A percentile compares a stretch with the other conserved stretches of the same genome.
Conservation (phyloP, 2,329 filamentous ascomycete species). For the Aspergillus brunneoviolaceus region DNA sequence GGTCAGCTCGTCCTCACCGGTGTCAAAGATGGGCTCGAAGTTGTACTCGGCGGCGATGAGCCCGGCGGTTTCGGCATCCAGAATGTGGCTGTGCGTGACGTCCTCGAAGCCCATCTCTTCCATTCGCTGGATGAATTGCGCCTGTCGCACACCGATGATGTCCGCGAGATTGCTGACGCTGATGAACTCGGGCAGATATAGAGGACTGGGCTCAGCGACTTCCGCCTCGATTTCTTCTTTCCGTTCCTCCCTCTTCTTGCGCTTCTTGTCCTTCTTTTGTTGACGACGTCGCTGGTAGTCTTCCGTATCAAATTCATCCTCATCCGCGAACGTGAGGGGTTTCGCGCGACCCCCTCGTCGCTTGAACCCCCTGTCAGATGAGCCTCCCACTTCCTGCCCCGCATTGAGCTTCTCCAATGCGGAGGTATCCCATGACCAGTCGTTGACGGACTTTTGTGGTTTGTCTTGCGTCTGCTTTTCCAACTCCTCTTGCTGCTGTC, state of each 20-base stretch:
- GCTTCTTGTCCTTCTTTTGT: conserved; percentile 34
- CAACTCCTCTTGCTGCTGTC: background rate
- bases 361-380: conserved; percentile 21
- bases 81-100: conserved; percentile 75
- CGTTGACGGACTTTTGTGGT: conserved; percentile 15
- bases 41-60: conserved; percentile 91
- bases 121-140: conserved; percentile 72
- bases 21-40: conserved; percentile 77
- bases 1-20: conserved; percentile 67
- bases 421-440: conserved; percentile 34
- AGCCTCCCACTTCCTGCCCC: conserved; percentile 4
- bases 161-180: conserved; percentile 79
- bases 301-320: conserved; percentile 41
- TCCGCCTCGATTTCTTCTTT: conserved; percentile 33
- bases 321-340: conserved; percentile 23
- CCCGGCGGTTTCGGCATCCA: conserved; percentile 86
- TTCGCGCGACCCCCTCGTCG: conserved; percentile 26
- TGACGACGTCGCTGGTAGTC: conserved; percentile 34
- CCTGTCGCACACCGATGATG: conserved; percentile 68
- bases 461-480: conserved; percentile 6
- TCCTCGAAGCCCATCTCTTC: conserved; percentile 87
- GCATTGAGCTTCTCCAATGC: conserved; percentile 25
- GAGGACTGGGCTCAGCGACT: conserved; percentile 52
- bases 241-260: conserved; percentile 38
- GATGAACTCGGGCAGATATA: conserved; percentile 87